These are phyloP conservation scores for Epichloe scottii DNA, from an alignment of 2,329 filamentous ascomycete species.

Conservation along the genomic window DNA sequence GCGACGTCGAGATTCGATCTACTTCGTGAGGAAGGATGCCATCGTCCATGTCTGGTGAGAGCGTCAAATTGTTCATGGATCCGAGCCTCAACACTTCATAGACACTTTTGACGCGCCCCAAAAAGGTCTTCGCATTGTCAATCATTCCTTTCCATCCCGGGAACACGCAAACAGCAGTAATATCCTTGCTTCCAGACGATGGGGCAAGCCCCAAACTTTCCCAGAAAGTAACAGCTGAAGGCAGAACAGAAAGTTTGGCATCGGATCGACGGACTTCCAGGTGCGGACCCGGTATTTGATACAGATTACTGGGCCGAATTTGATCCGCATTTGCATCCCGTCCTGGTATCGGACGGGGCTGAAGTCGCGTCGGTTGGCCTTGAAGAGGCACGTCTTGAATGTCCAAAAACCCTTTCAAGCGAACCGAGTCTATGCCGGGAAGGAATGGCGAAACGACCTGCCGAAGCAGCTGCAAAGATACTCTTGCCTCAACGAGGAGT, in stretches of 20 bases:
- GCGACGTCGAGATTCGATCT: slow-evolving; percentile 31
- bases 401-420: slow-evolving; percentile 38
- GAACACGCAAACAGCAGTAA: slow-evolving; percentile 58
- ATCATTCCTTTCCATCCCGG: slow-evolving; percentile 52
- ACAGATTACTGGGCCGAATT: slow-evolving; percentile 39
- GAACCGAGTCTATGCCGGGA: slow-evolving; percentile 24
- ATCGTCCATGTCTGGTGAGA: slow-evolving; percentile 25
- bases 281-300: slow-evolving; percentile 54
- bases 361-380: slow-evolving; percentile 38
- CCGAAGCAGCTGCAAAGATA: slow-evolving; percentile 36
- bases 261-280: slow-evolving; percentile 61
- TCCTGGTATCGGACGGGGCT: slow-evolving; percentile 33
- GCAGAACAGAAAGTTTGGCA: slow-evolving; percentile 57
- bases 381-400: slow-evolving; percentile 44
- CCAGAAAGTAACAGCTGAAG: slow-evolving; percentile 68
- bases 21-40: slow-evolving; percentile 38
- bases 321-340: slow-evolving; percentile 31
- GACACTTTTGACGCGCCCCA: slow-evolving; percentile 53
- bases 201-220: slow-evolving; percentile 66
- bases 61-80: slow-evolving; percentile 40
- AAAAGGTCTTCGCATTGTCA: slow-evolving; percentile 48
- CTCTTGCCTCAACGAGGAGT: slow-evolving; percentile 30
- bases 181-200: slow-evolving; percentile 56
- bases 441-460: slow-evolving; percentile 33
- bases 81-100: slow-evolving; percentile 69